Percentiles rank a stretch among this genome's conserved stretches.
phyloP scores from a whole-genome alignment of 441 rosid species.

The Raphanus hybrid region DNA sequence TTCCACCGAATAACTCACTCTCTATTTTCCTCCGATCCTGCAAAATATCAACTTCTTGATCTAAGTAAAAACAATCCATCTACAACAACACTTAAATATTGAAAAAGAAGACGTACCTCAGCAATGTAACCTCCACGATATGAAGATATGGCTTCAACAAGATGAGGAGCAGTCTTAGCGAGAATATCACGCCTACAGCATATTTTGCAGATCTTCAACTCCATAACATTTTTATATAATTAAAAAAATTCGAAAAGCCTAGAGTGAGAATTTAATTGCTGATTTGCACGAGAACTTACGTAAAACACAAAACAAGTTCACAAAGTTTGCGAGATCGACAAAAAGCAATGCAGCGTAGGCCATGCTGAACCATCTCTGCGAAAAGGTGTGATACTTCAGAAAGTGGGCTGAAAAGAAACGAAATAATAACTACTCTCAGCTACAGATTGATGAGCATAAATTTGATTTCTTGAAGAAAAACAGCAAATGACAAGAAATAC shows the following conservation, averaged over 20 bases:
- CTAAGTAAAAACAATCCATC: slow-evolving; percentile 18
- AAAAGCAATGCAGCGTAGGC: slow-evolving; percentile 93
- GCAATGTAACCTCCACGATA: slow-evolving; percentile 93
- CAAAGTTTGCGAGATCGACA: slow-evolving; percentile 94
- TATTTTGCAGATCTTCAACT: slow-evolving; percentile 22
- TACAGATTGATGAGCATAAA: slow-evolving; percentile 23
- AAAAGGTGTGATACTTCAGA: slow-evolving; percentile 80
- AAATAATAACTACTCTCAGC: slow-evolving; percentile 28
- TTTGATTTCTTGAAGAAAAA: background rate
- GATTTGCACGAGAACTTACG: slow-evolving; percentile 57
- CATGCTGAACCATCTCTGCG: slow-evolving; percentile 98
- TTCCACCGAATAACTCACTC: slow-evolving; percentile 80
- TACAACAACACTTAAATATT: slow-evolving; percentile 21
- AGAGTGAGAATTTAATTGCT: slow-evolving; percentile 5
- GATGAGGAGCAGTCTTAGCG: slow-evolving; percentile 73
- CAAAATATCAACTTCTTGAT: slow-evolving; percentile 19
- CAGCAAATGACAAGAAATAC: slow-evolving; percentile 39
- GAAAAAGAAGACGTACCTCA: slow-evolving; percentile 51
- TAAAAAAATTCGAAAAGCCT: background rate
- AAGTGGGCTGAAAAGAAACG: slow-evolving; percentile 63
- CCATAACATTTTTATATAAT: slow-evolving; percentile 20
- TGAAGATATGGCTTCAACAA: slow-evolving; percentile 70
- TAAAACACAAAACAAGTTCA: slow-evolving; percentile 80
- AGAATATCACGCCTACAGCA: slow-evolving; percentile 81
- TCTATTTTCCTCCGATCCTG: slow-evolving; percentile 94